Evolutionary conservation across 169 alveolate genomes (phyloP), one percentile per base, ranked within the genome.

Genomic region (Plasmodium adleri): DNA sequence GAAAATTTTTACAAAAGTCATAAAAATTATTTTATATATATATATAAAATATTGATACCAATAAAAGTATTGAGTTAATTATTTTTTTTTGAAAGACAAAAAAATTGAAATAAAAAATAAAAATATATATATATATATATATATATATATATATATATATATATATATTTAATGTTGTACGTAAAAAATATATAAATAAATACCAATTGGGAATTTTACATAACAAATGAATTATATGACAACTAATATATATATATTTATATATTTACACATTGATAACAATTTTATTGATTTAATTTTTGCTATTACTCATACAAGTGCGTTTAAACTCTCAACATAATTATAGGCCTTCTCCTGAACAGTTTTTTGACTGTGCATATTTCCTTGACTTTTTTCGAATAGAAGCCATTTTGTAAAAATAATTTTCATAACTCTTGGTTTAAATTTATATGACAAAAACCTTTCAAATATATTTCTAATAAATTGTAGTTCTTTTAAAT

Each of bases 1-100:
- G 99, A 68, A 95, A 72, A 32, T 92, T 96, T 56, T 90, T 95
- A 24, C 97, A 94, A 75, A 95, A 96, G 76, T 96, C 94, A 80
- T 78, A 85, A 76, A 13, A 20, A 56, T 56, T 17, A 56, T 12
- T 56, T 56, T 17, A 56, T 12, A 12, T 56, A 17, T 56, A 12
- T 56, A 17, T 56, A 13, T 52, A 52, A 52, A 52, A 56, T 17
- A 56, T 6, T 39, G 9, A 39, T 39, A 39, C 47, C 7, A 39
- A 5, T 39, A 39, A 39, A 39, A 39, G 10, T 6, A 39, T 39
- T 39, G 47, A 39, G 47, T 39, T 39, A 39, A 39, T 39, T 39
- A 39, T 15, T 58, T 58, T 58, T 17, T 17, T 58, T 58, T 17
- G 12, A 56, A 72, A 32, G 3, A 17, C 13, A 87, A 50, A 43